Conservation (phyloP, 495 filamentous ascomycete genomes). For the Penicillium angulare region DNA sequence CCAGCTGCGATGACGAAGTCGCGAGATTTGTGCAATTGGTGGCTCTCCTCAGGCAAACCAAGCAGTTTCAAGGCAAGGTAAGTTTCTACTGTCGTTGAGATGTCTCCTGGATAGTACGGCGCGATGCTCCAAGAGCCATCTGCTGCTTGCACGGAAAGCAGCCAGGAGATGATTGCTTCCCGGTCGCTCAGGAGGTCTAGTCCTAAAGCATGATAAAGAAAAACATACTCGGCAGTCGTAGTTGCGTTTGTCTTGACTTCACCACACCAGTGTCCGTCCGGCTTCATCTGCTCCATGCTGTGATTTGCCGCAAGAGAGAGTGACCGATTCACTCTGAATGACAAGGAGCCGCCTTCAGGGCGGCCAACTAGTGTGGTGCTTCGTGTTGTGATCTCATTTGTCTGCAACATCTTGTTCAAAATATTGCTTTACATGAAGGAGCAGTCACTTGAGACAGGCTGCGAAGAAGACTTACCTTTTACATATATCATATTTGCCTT, state of each 20-base stretch:
- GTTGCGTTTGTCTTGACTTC: conserved; percentile 33
- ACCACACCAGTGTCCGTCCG: conserved; percentile 40
- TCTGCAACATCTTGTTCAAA: background rate
- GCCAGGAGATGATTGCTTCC: conserved; percentile 8
- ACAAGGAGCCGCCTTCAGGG: background rate
- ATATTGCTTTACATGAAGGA: background rate
- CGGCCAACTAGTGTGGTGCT: background rate
- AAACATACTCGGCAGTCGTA: conserved; percentile 38
- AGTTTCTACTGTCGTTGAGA: conserved; percentile 36
- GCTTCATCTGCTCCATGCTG: background rate
- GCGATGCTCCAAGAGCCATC: conserved; percentile 45
- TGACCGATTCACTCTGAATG: conserved; percentile 1
- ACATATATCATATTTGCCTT: background rate
- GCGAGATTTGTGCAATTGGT: conserved; percentile 27
- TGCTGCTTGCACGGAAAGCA: conserved; percentile 24
- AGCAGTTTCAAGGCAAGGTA: conserved; percentile 45
- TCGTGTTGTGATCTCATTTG: background rate
- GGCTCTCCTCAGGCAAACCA: conserved; percentile 11
- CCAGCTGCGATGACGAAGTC: conserved; percentile 29
- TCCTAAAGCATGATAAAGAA: conserved; percentile 28
- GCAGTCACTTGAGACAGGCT: background rate
- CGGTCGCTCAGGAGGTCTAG: conserved; percentile 16
- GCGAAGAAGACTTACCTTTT: background rate
- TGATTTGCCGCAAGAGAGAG: conserved; percentile 2
- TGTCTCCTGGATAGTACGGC: conserved; percentile 32